phyloP scores from a whole-genome alignment of 768 basidiomycete species.

The Tulasnella sp. region DNA sequence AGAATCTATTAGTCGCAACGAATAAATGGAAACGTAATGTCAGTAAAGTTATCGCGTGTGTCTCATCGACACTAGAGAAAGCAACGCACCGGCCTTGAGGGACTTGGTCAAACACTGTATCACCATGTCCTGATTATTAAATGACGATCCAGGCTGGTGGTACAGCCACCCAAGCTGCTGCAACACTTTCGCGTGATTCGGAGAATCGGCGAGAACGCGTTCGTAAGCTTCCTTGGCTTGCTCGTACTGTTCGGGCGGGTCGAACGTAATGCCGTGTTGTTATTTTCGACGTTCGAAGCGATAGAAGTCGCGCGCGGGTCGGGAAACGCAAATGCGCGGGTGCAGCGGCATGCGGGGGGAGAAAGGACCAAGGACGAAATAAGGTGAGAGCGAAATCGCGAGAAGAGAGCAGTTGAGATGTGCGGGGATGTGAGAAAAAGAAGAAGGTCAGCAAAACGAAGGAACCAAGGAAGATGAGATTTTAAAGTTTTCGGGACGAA shows the following conservation, averaged over 20 bases:
- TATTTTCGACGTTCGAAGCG: not conserved
- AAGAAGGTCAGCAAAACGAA: conserved; percentile 12
- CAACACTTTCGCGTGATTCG: conserved; percentile 89
- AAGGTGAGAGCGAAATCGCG: not conserved
- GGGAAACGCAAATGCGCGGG: not conserved
- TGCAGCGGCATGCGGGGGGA: not conserved
- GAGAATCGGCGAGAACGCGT: conserved; percentile 85
- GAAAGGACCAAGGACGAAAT: not conserved
- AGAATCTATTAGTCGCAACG: conserved; percentile 46
- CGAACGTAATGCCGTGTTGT: not conserved
- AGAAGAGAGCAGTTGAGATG: not conserved
- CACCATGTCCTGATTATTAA: conserved; percentile 92
- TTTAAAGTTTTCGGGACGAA: conserved; percentile 5
- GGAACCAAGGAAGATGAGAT: not conserved
- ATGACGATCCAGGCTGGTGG: conserved; percentile 87
- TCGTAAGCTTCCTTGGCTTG: conserved; percentile 94
- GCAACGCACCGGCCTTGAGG: conserved; percentile 75
- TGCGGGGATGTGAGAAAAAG: not conserved
- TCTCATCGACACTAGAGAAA: not conserved
- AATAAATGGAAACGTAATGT: not conserved
- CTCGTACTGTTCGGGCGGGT: conserved; percentile 46
- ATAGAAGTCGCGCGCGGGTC: not conserved
- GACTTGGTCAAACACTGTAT: conserved; percentile 90
- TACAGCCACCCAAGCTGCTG: conserved; percentile 98
- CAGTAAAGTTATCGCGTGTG: not conserved